These are phyloP conservation scores for Neurospora sp. DNA, from an alignment of 495 filamentous ascomycete species.

Conservation along the genomic window DNA sequence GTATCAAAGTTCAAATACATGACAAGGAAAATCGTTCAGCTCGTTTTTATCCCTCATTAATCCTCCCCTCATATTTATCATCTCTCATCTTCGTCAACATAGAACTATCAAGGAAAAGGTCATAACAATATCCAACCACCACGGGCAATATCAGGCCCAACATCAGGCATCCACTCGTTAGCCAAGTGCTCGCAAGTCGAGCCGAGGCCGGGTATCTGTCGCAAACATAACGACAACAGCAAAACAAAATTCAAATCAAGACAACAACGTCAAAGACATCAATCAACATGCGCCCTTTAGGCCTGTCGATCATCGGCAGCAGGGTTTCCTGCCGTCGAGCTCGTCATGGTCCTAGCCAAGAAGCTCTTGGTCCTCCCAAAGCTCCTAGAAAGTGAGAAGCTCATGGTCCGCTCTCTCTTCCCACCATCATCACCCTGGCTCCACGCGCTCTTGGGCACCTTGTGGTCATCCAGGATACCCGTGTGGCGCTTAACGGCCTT, in stretches of 20 bases:
- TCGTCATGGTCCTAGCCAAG: slow-evolving; percentile 9
- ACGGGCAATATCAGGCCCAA: not conserved
- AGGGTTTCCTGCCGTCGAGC: slow-evolving; percentile 1
- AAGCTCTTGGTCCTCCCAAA: slow-evolving; percentile 25
- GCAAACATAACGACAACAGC: not conserved
- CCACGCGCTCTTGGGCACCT: slow-evolving; percentile 30
- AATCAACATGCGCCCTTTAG: slow-evolving; percentile 1
- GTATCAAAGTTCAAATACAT: not conserved
- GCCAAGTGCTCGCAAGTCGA: not conserved
- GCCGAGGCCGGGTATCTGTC: not conserved
- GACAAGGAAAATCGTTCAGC: not conserved
- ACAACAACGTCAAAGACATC: not conserved
- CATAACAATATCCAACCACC: not conserved
- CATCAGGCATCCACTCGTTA: not conserved
- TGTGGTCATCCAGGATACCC: slow-evolving; percentile 33
- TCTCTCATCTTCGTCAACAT: not conserved
- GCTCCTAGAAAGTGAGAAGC: slow-evolving; percentile 33
- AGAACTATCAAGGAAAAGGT: not conserved
- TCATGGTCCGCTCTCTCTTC: slow-evolving; percentile 23
- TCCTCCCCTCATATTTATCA: not conserved
- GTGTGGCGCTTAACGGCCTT: slow-evolving; percentile 50
- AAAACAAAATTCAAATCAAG: not conserved
- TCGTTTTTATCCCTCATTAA: not conserved
- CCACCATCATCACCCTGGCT: slow-evolving; percentile 33
- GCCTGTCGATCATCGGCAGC: not conserved